phyloP scores from a whole-genome alignment of 2,329 filamentous ascomycete genomes.

The Chaetomium strumarium region DNA sequence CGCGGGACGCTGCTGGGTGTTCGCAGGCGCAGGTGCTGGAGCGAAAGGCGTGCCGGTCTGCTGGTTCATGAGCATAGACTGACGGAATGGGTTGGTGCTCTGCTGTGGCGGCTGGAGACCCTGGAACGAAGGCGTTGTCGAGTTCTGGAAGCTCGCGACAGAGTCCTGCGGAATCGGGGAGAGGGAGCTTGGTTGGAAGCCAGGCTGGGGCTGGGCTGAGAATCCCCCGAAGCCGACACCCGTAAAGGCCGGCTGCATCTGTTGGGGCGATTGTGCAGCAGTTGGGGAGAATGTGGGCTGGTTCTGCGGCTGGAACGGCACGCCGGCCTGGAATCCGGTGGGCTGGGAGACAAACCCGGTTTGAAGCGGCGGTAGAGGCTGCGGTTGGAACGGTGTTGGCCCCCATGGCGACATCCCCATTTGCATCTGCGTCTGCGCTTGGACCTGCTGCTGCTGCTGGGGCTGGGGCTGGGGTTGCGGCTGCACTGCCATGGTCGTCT shows the following conservation, averaged over 20 bases:
- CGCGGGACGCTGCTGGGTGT: conserved; percentile 37
- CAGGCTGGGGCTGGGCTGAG: conserved; percentile 60
- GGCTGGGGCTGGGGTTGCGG: conserved; percentile 35
- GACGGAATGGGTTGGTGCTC: conserved; percentile 87
- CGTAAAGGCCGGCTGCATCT: conserved; percentile 47
- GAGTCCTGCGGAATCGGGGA: conserved; percentile 54
- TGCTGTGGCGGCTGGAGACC: conserved; percentile 47
- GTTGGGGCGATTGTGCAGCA: conserved; percentile 38
- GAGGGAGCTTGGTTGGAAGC: conserved; percentile 49
- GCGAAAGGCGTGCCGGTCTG: conserved; percentile 31
- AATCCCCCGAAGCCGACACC: conserved; percentile 83
- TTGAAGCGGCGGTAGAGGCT: conserved; percentile 35
- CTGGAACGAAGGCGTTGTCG: conserved; percentile 39
- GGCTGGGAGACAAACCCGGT: conserved; percentile 38
- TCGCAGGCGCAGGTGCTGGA: conserved; percentile 1
- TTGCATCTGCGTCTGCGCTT: conserved; percentile 28
- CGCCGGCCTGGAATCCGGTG: conserved; percentile 36
- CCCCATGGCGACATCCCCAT: conserved; percentile 36
- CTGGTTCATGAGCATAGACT: conserved; percentile 70
- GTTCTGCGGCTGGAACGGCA: conserved; percentile 35
- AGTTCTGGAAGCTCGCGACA: conserved; percentile 45
- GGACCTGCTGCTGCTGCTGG: conserved; percentile 34
- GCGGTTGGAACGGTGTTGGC: conserved; percentile 30
- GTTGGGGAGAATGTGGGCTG: conserved; percentile 31
- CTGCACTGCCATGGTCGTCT: conserved; percentile 59